Percentiles rank a stretch among this genome's conserved stretches.
These are phyloP conservation scores for Psidium friedrichsthalianum DNA, from an alignment of 345 rosid species.

Conservation along the genomic window DNA sequence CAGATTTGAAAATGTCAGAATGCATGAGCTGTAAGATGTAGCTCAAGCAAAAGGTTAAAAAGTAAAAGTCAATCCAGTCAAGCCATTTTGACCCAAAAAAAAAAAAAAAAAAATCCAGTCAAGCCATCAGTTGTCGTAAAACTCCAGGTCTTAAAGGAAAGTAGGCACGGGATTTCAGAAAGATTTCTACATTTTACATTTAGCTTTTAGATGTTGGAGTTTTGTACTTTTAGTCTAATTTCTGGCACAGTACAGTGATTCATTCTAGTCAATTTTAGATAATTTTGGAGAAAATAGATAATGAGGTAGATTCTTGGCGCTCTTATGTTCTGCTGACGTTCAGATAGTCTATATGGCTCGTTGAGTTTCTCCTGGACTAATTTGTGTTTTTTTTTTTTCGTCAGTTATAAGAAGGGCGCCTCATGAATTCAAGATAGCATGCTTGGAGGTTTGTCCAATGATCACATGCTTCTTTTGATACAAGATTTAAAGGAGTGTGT, in stretches of 20 bases:
- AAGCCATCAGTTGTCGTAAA: neutral
- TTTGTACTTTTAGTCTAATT: neutral
- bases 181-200: neutral
- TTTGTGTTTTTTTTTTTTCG: neutral
- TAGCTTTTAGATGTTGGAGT: neutral
- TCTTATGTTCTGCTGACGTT: neutral
- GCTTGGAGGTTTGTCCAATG: slow-evolving; percentile 71
- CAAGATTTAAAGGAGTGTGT: neutral
- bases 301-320: neutral
- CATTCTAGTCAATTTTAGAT: neutral
- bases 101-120: neutral
- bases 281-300: neutral
- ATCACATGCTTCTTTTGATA: neutral
- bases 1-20: neutral
- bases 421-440: slow-evolving; percentile 98
- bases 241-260: neutral
- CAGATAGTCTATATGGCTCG: neutral
- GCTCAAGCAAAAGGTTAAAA: neutral
- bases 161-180: neutral
- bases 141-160: neutral
- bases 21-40: neutral
- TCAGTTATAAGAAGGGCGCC: slow-evolving; percentile 97
- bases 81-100: neutral
- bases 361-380: neutral
- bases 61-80: neutral